Percentiles rank a stretch among this genome's conserved stretches.
Conservation (phyloP, 768 basidiomycete genomes). For the Mycena pura region DNA sequence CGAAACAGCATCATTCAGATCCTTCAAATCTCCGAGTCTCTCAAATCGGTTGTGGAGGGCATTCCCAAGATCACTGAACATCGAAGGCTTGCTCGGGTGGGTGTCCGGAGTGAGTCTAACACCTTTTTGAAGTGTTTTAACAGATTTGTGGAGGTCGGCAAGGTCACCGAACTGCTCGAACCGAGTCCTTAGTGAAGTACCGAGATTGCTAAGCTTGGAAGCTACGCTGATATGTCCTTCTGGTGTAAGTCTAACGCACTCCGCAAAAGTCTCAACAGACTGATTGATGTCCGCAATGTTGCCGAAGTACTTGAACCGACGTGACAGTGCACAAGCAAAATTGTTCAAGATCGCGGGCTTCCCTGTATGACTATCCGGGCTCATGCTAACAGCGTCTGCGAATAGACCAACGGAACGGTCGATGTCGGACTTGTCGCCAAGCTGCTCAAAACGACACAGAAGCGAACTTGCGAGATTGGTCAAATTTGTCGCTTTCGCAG, state of each 20-base stretch:
- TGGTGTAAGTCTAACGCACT: slow-evolving; percentile 12
- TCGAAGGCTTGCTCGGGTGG: slow-evolving; percentile 9
- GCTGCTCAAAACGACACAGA: slow-evolving; percentile 25
- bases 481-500: slow-evolving; percentile 16
- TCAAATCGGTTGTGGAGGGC: slow-evolving; percentile 16
- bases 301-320: slow-evolving; percentile 17
- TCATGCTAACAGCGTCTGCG: slow-evolving; percentile 6
- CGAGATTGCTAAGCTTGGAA: slow-evolving; percentile 16
- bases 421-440: slow-evolving; percentile 13
- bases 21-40: slow-evolving; percentile 23
- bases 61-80: slow-evolving; percentile 18
- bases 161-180: slow-evolving; percentile 24
- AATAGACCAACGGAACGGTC: slow-evolving; percentile 10
- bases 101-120: slow-evolving; percentile 11
- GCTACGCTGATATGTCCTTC: slow-evolving; percentile 10
- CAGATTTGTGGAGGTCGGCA: slow-evolving; percentile 27
- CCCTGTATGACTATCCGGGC: slow-evolving; percentile 10
- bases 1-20: slow-evolving; percentile 27
- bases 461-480: slow-evolving; percentile 27
- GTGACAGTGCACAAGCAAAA: slow-evolving; percentile 12
- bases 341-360: slow-evolving; percentile 5
- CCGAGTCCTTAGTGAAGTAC: slow-evolving; percentile 4
- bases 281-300: slow-evolving; percentile 23
- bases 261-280: slow-evolving; percentile 15
- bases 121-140: slow-evolving; percentile 13